Conservation (phyloP, 176 grass and related monocot species). For the Urochloa ruziziensis region DNA sequence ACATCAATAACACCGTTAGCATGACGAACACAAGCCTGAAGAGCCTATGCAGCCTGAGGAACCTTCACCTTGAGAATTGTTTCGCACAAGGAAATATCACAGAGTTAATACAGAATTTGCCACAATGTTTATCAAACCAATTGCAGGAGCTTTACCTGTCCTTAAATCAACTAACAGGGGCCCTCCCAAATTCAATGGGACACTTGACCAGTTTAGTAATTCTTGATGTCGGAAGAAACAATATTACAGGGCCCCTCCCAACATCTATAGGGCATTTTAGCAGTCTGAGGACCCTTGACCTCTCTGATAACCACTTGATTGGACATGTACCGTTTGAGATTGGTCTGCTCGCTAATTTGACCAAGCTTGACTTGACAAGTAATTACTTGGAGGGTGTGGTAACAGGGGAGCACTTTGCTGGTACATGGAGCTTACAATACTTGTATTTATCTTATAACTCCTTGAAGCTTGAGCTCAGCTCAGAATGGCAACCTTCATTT, state of each 20-base stretch:
- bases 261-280: background rate
- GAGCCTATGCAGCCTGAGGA: slow-evolving; percentile 8
- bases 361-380: accelerated
- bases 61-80: background rate
- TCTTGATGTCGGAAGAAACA: too few species aligned
- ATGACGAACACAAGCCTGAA: background rate
- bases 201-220: too few species aligned
- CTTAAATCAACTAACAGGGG: background rate
- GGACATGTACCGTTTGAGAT: background rate
- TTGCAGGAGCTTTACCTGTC: background rate
- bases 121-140: background rate
- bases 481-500: slow-evolving; percentile 26
- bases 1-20: background rate
- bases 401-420: background rate
- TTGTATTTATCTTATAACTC: background rate
- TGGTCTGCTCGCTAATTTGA: background rate
- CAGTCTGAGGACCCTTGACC: too few species aligned
- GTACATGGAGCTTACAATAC: background rate
- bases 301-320: too few species aligned
- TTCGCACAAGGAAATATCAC: background rate
- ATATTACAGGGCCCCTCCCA: background rate
- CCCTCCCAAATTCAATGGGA: background rate
- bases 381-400: slow-evolving; percentile 30
- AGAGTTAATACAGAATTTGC: background rate
- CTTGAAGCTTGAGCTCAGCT: background rate